Evolutionary conservation across 2,329 filamentous ascomycete species (phyloP), one percentile per base, ranked within the genome.

Genomic region (Verticillium longisporum): DNA sequence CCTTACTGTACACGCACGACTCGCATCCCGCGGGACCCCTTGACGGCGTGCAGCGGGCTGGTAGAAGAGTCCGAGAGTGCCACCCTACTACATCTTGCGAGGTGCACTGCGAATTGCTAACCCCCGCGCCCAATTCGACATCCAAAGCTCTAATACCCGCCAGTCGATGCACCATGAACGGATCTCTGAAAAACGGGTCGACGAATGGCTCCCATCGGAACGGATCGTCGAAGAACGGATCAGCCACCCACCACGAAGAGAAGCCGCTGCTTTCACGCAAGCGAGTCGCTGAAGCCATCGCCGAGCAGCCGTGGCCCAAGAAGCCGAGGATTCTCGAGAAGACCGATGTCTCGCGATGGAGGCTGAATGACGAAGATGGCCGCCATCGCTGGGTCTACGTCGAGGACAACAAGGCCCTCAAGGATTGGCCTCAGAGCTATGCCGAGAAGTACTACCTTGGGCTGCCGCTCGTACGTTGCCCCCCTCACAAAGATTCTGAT

Each of bases 361-460:
- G 95, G 64, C 77, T 98, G 72, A 83, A 86, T 63, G 89, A 96
- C 70, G 91, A 96, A 63, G 83, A 85, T 58, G 94, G 95, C 57
- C 83, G 90, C 61, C 92, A 97, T 69, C 97, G 91, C 58, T 99
- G 95, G 95, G 90, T 95, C 69, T 99, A 98, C 71, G 79, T 99
- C 3, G 84, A 86, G 11, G 88, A 95, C 60, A 83, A 87, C 31
- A 82, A 91, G 62, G 87, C 90, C 60, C 76, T 82, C 7, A 80
- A 89, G 68, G 78, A 84, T 61, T 97, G 94, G 93, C 92, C 94
- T 5, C 93, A 97, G 76, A 89, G 85, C 32, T 82, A 80, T 61
- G 91, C 92, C 18, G 96, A 99, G 72, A 97, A 92, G 74, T 96
- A 92, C 73, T 91, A 88, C 69, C 73, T 99, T 18, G 91, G 91